These are phyloP conservation scores for Rhododendron simsii DNA, from an alignment of 148 eudicot species.

Conservation along the genomic window DNA sequence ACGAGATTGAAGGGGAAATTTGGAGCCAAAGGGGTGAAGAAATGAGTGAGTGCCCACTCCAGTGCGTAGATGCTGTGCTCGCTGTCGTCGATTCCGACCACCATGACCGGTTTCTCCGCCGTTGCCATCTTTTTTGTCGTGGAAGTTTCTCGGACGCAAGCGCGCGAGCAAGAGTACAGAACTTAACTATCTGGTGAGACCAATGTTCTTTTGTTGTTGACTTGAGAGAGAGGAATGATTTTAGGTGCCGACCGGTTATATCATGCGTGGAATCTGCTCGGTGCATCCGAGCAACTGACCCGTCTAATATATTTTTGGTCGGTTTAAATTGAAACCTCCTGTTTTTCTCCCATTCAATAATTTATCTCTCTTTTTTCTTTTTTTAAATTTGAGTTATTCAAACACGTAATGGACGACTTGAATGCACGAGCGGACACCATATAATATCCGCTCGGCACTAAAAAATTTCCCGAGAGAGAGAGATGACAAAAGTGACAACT, in stretches of 20 bases:
- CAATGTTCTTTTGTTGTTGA: background rate
- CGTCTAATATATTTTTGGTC: no score
- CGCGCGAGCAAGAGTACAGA: background rate
- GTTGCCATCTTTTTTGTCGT: background rate
- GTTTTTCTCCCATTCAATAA: no score
- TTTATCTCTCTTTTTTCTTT: no score
- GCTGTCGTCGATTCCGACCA: conserved; percentile 62
- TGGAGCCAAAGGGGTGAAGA: conserved; percentile 39
- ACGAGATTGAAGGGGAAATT: conserved; percentile 40
- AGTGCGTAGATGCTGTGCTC: conserved; percentile 58
- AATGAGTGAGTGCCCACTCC: conserved; percentile 58
- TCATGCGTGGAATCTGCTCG: no score
- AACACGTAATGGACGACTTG: no score
- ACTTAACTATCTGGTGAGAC: background rate
- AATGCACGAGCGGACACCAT: no score
- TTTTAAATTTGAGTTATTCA: no score
- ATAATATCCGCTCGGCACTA: no score
- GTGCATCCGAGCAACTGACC: no score
- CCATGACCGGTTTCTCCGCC: conserved; percentile 46
- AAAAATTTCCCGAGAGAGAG: no score
- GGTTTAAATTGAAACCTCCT: no score
- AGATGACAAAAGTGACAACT: background rate
- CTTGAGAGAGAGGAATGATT: background rate
- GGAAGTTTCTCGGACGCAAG: background rate
- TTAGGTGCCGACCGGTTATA: no score